Evolutionary conservation across 2,329 filamentous ascomycete species (phyloP), one percentile per base, ranked within the genome.

Genomic region (Rhytidhysteron rufulum): DNA sequence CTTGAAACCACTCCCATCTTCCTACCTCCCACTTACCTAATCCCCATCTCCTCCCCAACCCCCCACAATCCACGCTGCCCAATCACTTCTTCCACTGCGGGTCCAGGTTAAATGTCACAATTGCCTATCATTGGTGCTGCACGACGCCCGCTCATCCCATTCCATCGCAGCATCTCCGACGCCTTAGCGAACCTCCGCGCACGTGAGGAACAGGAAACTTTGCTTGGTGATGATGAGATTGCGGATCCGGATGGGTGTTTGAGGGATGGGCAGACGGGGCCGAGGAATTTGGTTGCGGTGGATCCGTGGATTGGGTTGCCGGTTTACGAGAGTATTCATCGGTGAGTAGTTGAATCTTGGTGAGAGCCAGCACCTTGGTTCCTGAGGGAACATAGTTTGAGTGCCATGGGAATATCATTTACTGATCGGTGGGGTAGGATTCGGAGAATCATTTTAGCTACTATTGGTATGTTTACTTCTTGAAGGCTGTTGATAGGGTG

Each of bases 251-350:
- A 73, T 59, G 70, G 69, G 4, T 71, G 68, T 43, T 67, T 61
- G 45, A 57, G 57, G 24, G 59, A 68, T 40, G 67, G 61, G 24
- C 54, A 55, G 2, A 47, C 55, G 44, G 51, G 63, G 49, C 46
- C 54, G n/a, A 57, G 69, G 36, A 60, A 67, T 40, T 56, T 69
- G 4, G 65, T 68, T 43, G 54, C 57, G 22, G 62, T 76, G 13
- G 79, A 83, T 53, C 71, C 77, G 21, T 80, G 85, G 63, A 72
- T 72, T 16, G 71, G 79, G 47, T 66, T 89, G 51, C 82, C 84
- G 29, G 82, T 89, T 11, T 90, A 89, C 67, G 85, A 78, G 36
- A 89, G 83, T 49, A 88, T 89, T 53, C 86, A 89, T 62, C 75
- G 83, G 68, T 70, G 41, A 40, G 52, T 45, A n/a, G n/a, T n/a